Percentiles rank a stretch among this genome's conserved stretches.
These are phyloP conservation scores for Fonsecaea pedrosoi DNA, from an alignment of 2,329 filamentous ascomycete genomes.

Conservation along the genomic window DNA sequence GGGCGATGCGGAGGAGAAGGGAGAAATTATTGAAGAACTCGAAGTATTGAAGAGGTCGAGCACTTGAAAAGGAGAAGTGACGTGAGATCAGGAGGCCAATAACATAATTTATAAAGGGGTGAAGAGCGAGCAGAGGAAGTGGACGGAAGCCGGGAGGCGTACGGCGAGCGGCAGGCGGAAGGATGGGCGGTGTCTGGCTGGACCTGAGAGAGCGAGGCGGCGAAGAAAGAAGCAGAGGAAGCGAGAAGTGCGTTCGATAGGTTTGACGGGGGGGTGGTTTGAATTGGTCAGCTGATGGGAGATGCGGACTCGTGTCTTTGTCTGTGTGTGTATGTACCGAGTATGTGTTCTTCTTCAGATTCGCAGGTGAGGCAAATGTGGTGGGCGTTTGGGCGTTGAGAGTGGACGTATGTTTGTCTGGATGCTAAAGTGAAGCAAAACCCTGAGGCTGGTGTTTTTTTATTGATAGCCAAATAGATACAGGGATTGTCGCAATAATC, in stretches of 20 bases:
- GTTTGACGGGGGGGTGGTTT: background rate
- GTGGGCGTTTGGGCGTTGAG: background rate
- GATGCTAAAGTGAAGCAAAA: constrained; percentile 13
- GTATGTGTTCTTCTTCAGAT: no score
- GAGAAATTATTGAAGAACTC: background rate
- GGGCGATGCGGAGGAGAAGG: background rate
- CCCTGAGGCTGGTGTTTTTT: constrained; percentile 13
- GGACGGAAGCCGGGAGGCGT: constrained; percentile 3
- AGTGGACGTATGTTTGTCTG: background rate
- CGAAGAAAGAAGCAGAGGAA: constrained; percentile 18
- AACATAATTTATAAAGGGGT: constrained; percentile 23
- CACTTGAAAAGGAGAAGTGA: constrained; percentile 22
- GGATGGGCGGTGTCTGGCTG: constrained; percentile 15
- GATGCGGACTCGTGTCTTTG: background rate
- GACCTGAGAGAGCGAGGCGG: constrained; percentile 12
- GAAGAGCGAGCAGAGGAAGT: constrained; percentile 9
- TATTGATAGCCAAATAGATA: constrained; percentile 12
- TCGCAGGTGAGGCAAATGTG: no score
- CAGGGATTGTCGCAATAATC: constrained; percentile 12
- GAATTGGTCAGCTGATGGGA: constrained; percentile 26
- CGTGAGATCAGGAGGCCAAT: constrained; percentile 33
- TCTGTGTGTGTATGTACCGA: no score
- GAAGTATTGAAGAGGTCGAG: constrained; percentile 15
- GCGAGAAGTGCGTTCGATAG: background rate
- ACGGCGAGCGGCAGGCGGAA: constrained; percentile 13